Percentiles rank a stretch among this genome's conserved stretches.
Conservation (phyloP, 768 basidiomycete genomes). For the Lentinula boryana region DNA sequence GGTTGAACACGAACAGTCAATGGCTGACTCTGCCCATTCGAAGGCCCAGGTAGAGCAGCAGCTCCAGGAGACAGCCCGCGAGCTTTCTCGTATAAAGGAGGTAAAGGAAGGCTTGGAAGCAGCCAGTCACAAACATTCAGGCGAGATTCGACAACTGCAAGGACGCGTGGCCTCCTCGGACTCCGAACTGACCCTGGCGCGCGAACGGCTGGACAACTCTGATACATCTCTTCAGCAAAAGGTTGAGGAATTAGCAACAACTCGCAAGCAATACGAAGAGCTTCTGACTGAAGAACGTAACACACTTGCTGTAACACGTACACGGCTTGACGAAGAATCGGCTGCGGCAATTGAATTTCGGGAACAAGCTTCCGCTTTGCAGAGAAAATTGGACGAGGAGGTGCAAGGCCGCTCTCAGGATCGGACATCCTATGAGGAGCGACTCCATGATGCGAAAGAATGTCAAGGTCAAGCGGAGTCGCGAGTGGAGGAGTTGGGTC, state of each 20-base stretch:
- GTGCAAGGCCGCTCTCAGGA: conserved; percentile 25
- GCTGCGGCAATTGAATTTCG: conserved; percentile 21
- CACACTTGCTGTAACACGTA: conserved; percentile 12
- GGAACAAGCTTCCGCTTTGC: conserved; percentile 22
- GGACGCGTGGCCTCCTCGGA: conserved; percentile 19
- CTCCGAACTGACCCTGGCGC: conserved; percentile 15
- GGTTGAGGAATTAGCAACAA: conserved; percentile 9
- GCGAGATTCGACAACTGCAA: conserved; percentile 15
- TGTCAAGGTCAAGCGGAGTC: conserved; percentile 25
- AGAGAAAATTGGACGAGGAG: conserved; percentile 29
- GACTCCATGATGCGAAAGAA: conserved; percentile 22
- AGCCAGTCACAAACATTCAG: conserved; percentile 10
- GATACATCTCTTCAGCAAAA: conserved; percentile 18
- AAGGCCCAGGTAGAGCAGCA: conserved; percentile 23
- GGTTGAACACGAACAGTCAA: conserved; percentile 24
- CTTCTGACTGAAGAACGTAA: conserved; percentile 13
- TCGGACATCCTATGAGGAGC: conserved; percentile 23
- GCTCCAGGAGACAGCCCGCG: conserved; percentile 15
- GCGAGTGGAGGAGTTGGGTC: conserved; percentile 26
- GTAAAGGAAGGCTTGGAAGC: conserved; percentile 10
- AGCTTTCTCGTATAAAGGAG: conserved; percentile 12
- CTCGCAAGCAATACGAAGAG: conserved; percentile 14
- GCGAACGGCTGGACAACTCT: conserved; percentile 12
- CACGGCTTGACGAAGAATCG: background rate
- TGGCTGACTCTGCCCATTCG: conserved; percentile 24